A percentile compares a stretch with the other conserved stretches of the same genome.
Evolutionary conservation across 73 alveolate species (phyloP).

Genomic region (Urostyla sp.): DNA sequence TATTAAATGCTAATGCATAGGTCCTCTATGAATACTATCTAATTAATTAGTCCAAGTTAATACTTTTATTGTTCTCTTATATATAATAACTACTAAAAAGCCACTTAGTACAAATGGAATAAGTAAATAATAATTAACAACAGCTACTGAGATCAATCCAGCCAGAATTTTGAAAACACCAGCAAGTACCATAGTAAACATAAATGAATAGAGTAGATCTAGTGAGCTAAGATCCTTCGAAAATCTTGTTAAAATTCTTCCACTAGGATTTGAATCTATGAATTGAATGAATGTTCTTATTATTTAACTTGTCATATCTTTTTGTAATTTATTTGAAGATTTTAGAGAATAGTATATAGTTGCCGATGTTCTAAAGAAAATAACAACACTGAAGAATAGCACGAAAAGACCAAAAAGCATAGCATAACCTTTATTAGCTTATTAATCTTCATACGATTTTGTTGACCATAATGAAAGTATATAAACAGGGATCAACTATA

Average conservation of each 20-base stretch:
- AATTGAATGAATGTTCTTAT: neutral
- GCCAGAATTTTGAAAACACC: slow-evolving; percentile 45
- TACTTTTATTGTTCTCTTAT: too few species aligned
- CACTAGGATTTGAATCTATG: slow-evolving; percentile 1
- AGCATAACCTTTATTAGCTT: neutral
- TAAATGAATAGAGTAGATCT: slow-evolving; percentile 5
- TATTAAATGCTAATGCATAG: neutral
- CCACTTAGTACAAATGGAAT: too few species aligned
- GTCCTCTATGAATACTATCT: neutral
- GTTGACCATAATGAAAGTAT: slow-evolving; percentile 7
- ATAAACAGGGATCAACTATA: neutral
- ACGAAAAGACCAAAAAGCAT: neutral
- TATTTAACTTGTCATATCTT: slow-evolving; percentile 57
- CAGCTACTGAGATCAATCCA: slow-evolving; percentile 26
- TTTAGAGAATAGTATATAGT: neutral
- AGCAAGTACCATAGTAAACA: slow-evolving; percentile 22
- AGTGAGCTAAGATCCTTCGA: slow-evolving; percentile 6
- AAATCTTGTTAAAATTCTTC: slow-evolving; percentile 7
- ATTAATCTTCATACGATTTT: slow-evolving; percentile 1
- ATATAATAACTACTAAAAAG: too few species aligned
- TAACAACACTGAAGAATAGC: neutral
- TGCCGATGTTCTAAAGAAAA: neutral
- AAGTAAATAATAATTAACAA: too few species aligned
- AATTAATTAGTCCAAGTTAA: too few species aligned
- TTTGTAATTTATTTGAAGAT: slow-evolving; percentile 51